Percentiles rank a stretch among this genome's conserved stretches.
Evolutionary conservation across 441 rosid genomes (phyloP).

Genomic region (Dalechampia spathulata): DNA sequence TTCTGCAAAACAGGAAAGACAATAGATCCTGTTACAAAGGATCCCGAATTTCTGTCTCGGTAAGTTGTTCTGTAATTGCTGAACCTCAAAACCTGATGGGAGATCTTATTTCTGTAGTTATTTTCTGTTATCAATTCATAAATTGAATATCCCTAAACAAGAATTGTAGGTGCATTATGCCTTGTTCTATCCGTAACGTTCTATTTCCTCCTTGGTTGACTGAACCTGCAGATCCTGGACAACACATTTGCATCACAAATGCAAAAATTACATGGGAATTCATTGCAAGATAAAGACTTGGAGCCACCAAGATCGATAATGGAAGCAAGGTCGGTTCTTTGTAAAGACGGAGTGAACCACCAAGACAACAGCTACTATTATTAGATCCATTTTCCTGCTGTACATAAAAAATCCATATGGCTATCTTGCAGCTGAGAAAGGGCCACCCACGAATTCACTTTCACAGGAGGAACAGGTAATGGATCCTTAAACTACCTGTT

Average conservation of each 20-base stretch:
- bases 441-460: no score
- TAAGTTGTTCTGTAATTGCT: constrained; percentile 27
- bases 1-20: constrained; percentile 80
- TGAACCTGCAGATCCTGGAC: constrained; percentile 55
- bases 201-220: background rate
- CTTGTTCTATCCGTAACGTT: no score
- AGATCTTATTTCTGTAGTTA: no score
- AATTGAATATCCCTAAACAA: no score
- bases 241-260: constrained; percentile 70
- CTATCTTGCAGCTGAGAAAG: no score
- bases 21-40: constrained; percentile 91
- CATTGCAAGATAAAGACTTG: constrained; percentile 49
- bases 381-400: constrained; percentile 11
- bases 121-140: no score
- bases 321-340: constrained; percentile 71
- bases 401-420: background rate
- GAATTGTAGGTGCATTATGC: no score
- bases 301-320: constrained; percentile 74
- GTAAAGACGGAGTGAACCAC: constrained; percentile 47
- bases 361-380: constrained; percentile 35
- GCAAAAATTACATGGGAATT: constrained; percentile 68
- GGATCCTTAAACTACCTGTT: constrained; percentile 1
- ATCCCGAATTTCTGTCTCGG: constrained; percentile 69
- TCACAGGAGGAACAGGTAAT: background rate
- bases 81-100: no score